A percentile compares a stretch with the other conserved stretches of the same genome.
Evolutionary conservation across 306 rosid species (phyloP).

Genomic region (Nissolia schottii): DNA sequence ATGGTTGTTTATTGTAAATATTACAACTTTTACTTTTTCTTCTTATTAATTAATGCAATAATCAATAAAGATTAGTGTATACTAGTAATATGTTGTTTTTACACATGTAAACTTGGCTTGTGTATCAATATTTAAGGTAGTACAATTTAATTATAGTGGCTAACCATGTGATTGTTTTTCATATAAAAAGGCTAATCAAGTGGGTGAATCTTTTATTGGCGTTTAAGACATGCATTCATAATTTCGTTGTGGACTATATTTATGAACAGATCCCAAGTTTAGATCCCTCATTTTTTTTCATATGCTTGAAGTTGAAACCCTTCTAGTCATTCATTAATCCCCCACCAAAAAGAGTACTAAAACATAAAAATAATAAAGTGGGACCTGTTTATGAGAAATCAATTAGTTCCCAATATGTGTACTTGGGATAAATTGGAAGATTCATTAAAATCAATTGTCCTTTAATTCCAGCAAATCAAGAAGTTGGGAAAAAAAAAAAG

Average conservation of each 20-base stretch:
- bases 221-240: neutral
- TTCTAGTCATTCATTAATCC: too few relatives aligned
- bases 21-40: too few relatives aligned
- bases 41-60: too few relatives aligned
- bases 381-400: neutral
- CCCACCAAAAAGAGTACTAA: neutral
- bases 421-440: neutral
- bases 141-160: too few relatives aligned
- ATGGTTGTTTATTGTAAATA: too few relatives aligned
- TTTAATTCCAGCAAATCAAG: neutral
- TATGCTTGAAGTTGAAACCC: too few relatives aligned
- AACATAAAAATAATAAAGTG: neutral
- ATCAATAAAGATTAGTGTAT: too few relatives aligned
- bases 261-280: neutral
- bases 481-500: neutral
- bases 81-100: too few relatives aligned
- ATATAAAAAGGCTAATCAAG: too few relatives aligned
- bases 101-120: too few relatives aligned
- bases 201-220: neutral
- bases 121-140: too few relatives aligned
- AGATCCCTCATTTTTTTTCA: neutral
- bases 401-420: neutral
- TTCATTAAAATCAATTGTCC: neutral
- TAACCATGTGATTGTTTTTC: too few relatives aligned
- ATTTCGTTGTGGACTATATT: neutral